phyloP scores from a whole-genome alignment of 306 rosid genomes.

The Cicer arietinum region DNA sequence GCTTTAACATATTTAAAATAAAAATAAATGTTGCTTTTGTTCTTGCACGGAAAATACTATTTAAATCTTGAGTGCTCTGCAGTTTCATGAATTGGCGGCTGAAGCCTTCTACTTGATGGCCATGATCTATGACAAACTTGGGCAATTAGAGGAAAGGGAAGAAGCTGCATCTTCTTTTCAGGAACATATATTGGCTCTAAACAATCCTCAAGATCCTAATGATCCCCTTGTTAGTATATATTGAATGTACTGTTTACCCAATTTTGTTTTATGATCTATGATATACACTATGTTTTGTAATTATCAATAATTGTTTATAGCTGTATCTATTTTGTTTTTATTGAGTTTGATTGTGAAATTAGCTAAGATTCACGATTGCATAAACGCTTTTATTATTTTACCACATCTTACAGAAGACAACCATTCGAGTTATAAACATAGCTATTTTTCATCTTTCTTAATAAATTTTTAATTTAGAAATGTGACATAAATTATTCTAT shows the following conservation, averaged over 20 bases:
- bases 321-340: conserved; percentile 1
- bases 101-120: conserved; percentile 97
- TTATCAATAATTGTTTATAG: conserved; percentile 35
- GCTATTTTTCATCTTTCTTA: too few species aligned
- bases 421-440: neutral
- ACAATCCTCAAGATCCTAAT: conserved; percentile 57
- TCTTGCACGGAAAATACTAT: neutral
- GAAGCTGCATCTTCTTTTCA: conserved; percentile 81
- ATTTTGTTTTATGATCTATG: neutral
- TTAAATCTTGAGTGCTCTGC: conserved; percentile 38
- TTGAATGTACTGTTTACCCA: conserved; percentile 40
- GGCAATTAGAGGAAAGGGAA: conserved; percentile 73
- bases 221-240: conserved; percentile 53
- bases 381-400: too few species aligned
- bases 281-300: conserved; percentile 14
- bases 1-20: neutral
- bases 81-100: conserved; percentile 93
- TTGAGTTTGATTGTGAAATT: conserved; percentile 16
- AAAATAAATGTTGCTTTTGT: neutral
- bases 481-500: too few species aligned
- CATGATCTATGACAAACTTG: conserved; percentile 77
- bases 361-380: neutral
- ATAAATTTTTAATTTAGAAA: too few species aligned
- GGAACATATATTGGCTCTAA: conserved; percentile 71
- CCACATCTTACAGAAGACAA: too few species aligned